Evolutionary conservation across 2,329 filamentous ascomycete genomes (phyloP), one percentile per base, ranked within the genome.

Genomic region (Calonectria pseudoreteaudii): DNA sequence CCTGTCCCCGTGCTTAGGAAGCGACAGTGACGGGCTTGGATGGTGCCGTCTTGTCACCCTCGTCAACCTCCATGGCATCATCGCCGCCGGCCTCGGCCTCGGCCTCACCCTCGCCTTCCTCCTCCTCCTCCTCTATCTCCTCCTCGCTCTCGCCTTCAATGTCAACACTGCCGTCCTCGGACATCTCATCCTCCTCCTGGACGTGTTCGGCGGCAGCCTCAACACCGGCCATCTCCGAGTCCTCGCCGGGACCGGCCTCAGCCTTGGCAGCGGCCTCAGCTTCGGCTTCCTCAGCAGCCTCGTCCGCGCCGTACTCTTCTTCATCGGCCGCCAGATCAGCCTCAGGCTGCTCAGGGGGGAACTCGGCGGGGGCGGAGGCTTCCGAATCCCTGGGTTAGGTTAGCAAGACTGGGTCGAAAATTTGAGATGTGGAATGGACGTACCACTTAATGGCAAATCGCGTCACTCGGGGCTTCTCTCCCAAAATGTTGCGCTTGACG

Each of bases 391-490:
- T 98, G 76, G 8, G 36, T 18, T 34, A 66, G 28, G 44, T 76
- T 58, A 75, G 71, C 31, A 28, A n/a, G 28, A 4, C 11, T 10
- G 36, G 3, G 18, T 60, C 13, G 26, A n/a, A 34, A 38, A 53
- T 52, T 41, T 41, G 30, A 16, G n/a, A 41, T 26, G 26, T 13
- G 30, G 11, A 23, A 6, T 26, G 47, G 62, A 86, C 91, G 72
- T 90, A 98, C 97, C 97, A 99, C 88, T 99, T 99, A 87, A 99
- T 99, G 56, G 96, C 95, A 83, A 99, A 99, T 77, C 97, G 93
- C 36, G 97, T 99, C 66, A 99, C 97, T 86, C 97, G 92, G 16
- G 97, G 97, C 91, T 99, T 99, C 87, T 98, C 96, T 4, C 96
- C 95, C 47, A 99, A 91, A 66, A 99, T 94, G 83, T 97, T 98